Evolutionary conservation across 2,329 filamentous ascomycete species (phyloP).

Genomic region (Aspergillus aculeatus): DNA sequence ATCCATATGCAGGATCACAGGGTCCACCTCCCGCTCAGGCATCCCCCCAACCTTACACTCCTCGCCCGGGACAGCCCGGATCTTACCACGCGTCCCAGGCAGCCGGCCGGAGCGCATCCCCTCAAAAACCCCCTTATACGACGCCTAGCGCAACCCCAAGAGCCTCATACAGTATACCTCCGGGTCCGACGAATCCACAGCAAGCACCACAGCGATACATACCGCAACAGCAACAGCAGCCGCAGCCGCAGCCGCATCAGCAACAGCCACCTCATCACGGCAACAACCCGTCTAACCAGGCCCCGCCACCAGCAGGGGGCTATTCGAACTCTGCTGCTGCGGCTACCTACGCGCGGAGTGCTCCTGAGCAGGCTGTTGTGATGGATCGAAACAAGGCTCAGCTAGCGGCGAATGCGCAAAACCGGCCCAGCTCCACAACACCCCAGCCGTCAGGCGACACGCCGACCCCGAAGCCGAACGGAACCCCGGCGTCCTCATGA

Average conservation of each 20-base stretch:
- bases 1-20: conserved; percentile 31
- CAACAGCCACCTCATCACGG: conserved; percentile 29
- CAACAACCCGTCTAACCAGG: conserved; percentile 32
- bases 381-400: conserved; percentile 43
- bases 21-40: conserved; percentile 30
- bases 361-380: conserved; percentile 40
- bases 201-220: conserved; percentile 27
- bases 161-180: conserved; percentile 34
- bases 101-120: conserved; percentile 30
- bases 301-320: conserved; percentile 26
- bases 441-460: conserved; percentile 36
- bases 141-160: conserved; percentile 32
- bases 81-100: conserved; percentile 29
- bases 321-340: conserved; percentile 38
- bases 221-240: conserved; percentile 30
- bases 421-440: conserved; percentile 29
- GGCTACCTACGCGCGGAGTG: conserved; percentile 39
- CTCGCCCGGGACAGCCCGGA: conserved; percentile 34
- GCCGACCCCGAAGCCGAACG: conserved; percentile 33
- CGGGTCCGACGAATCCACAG: conserved; percentile 28
- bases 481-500: conserved; percentile 30
- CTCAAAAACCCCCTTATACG: conserved; percentile 31
- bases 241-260: conserved; percentile 26
- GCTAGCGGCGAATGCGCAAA: conserved; percentile 31
- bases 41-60: conserved; percentile 37